phyloP scores from a whole-genome alignment of 176 grass and related monocot species.

The Coix lacrymajobi region DNA sequence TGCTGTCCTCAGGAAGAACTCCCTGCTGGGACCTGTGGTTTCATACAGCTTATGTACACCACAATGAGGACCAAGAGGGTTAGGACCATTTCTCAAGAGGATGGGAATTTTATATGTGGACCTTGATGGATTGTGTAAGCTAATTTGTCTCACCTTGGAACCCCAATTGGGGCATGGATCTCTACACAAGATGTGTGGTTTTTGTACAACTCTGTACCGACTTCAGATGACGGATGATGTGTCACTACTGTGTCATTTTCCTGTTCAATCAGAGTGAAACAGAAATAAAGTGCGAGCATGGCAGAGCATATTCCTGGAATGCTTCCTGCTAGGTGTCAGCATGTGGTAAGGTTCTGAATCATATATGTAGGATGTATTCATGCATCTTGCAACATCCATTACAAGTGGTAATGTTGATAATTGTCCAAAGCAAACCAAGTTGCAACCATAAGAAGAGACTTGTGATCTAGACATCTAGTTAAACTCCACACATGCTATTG shows the following conservation, averaged over 20 bases:
- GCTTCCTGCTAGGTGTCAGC: constrained; percentile 3
- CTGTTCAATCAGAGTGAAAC: background rate
- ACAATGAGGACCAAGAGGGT: background rate
- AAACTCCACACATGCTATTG: background rate
- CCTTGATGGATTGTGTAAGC: constrained; percentile 28
- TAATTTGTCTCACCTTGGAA: constrained; percentile 9
- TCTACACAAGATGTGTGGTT: background rate
- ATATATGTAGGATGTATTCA: constrained; percentile 1
- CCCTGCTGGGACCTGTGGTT: background rate
- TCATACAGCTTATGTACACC: constrained; percentile 15
- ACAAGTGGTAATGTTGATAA: background rate
- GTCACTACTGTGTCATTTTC: background rate
- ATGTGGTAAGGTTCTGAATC: background rate
- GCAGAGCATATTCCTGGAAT: constrained; percentile 6
- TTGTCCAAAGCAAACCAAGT: background rate
- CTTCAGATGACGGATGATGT: constrained; percentile 8
- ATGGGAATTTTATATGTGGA: constrained; percentile 9
- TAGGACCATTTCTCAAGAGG: constrained; percentile 32
- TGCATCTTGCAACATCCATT: background rate
- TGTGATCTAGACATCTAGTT: background rate
- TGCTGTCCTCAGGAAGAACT: background rate
- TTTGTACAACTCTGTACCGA: constrained; percentile 6
- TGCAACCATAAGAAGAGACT: constrained; percentile 3
- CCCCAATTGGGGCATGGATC: background rate
- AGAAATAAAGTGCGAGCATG: constrained; percentile 6